Evolutionary conservation across 2,329 filamentous ascomycete species (phyloP), one percentile per base, ranked within the genome.

Genomic region (Cytospora paraplurivora): DNA sequence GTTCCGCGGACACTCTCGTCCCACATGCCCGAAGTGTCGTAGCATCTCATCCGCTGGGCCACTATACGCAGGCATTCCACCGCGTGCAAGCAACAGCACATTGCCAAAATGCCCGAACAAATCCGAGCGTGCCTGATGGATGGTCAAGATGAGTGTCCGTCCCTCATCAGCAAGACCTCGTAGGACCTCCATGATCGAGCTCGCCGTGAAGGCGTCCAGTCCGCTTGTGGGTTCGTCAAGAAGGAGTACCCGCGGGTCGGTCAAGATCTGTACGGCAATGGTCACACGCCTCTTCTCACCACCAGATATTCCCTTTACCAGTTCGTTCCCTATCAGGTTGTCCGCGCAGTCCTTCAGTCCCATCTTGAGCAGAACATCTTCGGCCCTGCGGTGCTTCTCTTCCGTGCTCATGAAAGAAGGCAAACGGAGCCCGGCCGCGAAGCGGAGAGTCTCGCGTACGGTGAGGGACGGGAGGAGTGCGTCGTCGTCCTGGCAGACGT

Each of bases 161-260:
- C 90, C 90, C 75, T 93, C 90, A 27, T 85, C 83, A 0, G 90
- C 89, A 2, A 93, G 78, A 1, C 87, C 87, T 32, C 85, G 82
- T 1, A 93, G 80, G 3, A 93, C 88, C 65, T 91, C 88, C 75
- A 92, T 86, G 66, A 93, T 92, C 1, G 89, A 92, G 59, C 83
- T 86, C 1, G 90, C 90, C 0, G 90, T 93, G 69, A 93, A 93
- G 0, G 90, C 89, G 70, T 93, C 91, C 0, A 93, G 76, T 0
- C 91, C 90, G 4, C 87, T 91, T 0, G 90, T 89, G 0, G 91
- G 90, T 68, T 93, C 90, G 65, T 93, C 90, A 0, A 93, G 81
- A 0, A 93, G 78, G 1, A 93, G 76, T 2, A 93, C 83, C 1
- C 86, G 85, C 1, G 90, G 90, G 64, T 92, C 88, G 0, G 89